These are phyloP conservation scores for Sutorius australiensis DNA, from an alignment of 768 basidiomycete genomes.

Conservation along the genomic window DNA sequence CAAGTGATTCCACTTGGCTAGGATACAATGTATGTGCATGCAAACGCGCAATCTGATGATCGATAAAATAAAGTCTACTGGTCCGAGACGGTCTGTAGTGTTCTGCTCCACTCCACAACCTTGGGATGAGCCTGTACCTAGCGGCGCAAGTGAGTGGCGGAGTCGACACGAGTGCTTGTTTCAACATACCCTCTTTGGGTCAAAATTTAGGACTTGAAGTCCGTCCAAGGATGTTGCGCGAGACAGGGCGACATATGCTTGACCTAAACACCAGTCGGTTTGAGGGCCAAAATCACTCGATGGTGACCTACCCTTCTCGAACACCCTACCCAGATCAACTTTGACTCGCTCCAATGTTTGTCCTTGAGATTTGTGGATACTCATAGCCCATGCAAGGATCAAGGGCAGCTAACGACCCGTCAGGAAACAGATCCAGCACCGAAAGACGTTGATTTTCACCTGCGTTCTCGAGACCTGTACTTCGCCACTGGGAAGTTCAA, in stretches of 20 bases:
- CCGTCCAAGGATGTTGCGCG: constrained; percentile 85
- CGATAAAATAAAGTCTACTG: neutral
- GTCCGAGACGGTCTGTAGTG: constrained; percentile 48
- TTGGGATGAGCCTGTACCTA: constrained; percentile 72
- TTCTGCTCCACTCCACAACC: constrained; percentile 69
- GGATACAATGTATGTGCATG: neutral
- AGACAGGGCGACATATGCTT: constrained; percentile 89
- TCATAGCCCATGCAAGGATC: constrained; percentile 96
- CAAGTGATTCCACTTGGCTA: neutral
- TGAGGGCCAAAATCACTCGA: neutral
- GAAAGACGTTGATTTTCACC: constrained; percentile 40
- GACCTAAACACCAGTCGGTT: constrained; percentile 44
- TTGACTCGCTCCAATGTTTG: constrained; percentile 94
- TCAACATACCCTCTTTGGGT: constrained; percentile 58
- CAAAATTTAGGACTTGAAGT: constrained; percentile 80
- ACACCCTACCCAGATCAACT: constrained; percentile 89
- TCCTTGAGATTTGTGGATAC: constrained; percentile 97
- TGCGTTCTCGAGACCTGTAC: constrained; percentile 76
- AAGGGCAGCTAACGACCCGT: constrained; percentile 61
- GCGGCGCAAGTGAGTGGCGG: constrained; percentile 2
- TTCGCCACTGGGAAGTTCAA: constrained; percentile 84
- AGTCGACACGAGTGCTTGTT: neutral
- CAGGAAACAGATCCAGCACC: neutral
- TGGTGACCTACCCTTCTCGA: constrained; percentile 74
- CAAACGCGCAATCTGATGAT: neutral